Evolutionary conservation across 768 basidiomycete species (phyloP).

Genomic region (Hericium rajendrae): DNA sequence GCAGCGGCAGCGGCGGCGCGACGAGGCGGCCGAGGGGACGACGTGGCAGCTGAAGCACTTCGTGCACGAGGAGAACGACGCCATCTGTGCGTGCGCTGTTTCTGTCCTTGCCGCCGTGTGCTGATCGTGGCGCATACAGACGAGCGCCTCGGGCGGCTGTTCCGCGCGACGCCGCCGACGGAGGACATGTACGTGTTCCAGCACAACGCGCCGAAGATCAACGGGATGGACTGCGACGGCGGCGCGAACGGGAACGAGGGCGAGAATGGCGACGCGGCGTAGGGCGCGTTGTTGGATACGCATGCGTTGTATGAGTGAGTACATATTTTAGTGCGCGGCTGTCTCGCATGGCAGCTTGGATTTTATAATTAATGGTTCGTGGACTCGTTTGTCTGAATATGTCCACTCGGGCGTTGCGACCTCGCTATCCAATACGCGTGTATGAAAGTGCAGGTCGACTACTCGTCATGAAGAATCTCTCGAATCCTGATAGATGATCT

Average conservation of each 20-base stretch:
- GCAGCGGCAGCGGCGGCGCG: conserved; percentile 79
- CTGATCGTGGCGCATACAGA: conserved; percentile 33
- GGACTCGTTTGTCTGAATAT: too few species aligned
- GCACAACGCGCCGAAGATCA: conserved; percentile 34
- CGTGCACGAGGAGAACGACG: conserved; percentile 54
- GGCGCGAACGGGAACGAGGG: background rate
- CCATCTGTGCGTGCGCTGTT: conserved; percentile 60
- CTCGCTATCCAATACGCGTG: background rate
- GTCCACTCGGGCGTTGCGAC: too few species aligned
- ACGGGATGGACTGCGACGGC: background rate
- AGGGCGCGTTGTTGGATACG: background rate
- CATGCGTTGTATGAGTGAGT: background rate
- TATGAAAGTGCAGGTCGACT: too few species aligned
- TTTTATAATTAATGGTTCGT: background rate
- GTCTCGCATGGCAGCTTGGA: background rate
- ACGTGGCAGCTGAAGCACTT: conserved; percentile 79
- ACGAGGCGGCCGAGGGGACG: conserved; percentile 64
- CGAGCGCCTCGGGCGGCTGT: conserved; percentile 51
- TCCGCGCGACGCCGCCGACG: conserved; percentile 53
- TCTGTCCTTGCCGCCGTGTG: too few species aligned
- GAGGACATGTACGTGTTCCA: conserved; percentile 74
- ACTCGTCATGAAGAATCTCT: too few species aligned
- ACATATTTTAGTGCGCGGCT: background rate
- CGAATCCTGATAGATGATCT: too few species aligned
- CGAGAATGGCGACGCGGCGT: background rate